Evolutionary conservation across 495 filamentous ascomycete genomes (phyloP).

Genomic region (Aspergillus hancockii): DNA sequence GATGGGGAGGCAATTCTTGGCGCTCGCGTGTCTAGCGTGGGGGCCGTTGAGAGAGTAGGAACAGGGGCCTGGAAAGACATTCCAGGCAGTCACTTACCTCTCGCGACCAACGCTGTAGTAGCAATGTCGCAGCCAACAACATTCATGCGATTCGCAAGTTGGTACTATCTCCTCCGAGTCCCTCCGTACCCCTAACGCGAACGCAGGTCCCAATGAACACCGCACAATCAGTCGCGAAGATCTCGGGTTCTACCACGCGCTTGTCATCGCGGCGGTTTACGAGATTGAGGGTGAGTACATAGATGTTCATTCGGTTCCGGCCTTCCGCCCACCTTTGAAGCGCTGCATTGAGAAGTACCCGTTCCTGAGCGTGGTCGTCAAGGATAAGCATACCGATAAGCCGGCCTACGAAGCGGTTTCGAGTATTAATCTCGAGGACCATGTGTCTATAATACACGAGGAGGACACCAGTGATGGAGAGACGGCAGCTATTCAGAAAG

Average conservation of each 20-base stretch:
- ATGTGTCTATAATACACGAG: slow-evolving; percentile 14
- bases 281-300: neutral
- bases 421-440: slow-evolving; percentile 13
- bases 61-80: too few relatives aligned
- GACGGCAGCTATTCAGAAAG: slow-evolving; percentile 8
- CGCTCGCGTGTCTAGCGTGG: too few relatives aligned
- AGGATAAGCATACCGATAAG: slow-evolving; percentile 10
- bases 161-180: neutral
- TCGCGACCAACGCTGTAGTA: neutral
- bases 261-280: slow-evolving; percentile 20
- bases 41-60: too few relatives aligned
- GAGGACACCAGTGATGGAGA: neutral
- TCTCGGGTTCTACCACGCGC: slow-evolving; percentile 18
- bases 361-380: slow-evolving; percentile 16
- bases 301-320: slow-evolving; percentile 5
- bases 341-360: slow-evolving; percentile 18
- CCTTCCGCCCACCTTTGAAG: slow-evolving; percentile 20
- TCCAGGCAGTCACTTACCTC: neutral
- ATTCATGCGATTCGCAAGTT: neutral
- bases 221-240: slow-evolving; percentile 21
- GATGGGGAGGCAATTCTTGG: too few relatives aligned
- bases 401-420: slow-evolving; percentile 11
- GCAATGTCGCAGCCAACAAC: neutral
- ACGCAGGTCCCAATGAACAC: slow-evolving; percentile 20
- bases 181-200: neutral